Base-by-base conservation (phyloP, 2,329 filamentous ascomycete genomes). In the Helotiales sp. region DNA sequence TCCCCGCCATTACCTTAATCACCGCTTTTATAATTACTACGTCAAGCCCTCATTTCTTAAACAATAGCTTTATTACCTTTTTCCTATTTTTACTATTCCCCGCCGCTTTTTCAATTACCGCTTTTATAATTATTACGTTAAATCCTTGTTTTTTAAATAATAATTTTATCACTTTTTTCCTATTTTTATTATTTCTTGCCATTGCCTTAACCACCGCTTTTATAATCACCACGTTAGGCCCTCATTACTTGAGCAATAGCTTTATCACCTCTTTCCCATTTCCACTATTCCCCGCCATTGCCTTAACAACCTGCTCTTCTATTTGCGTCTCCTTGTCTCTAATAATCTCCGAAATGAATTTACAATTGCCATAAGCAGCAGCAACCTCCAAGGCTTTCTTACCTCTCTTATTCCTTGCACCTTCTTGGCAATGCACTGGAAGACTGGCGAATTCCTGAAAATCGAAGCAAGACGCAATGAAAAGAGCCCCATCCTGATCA, bases 1-100 rank as follows among this genome's bases (percentile, higher is more conserved):
- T 62, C 22, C 60, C 60, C 20, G 60, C 60, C 37, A 50, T 28
- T 37, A 30, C 61, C 22, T 64, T 59, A 1, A 64, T 15, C 17
- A 50, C 6, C 47, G 3, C 47, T 50, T 50, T n/a, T 7, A n/a
- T 50, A 50, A 50, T 50, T 26, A 50, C 47, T 22, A 50, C 24
- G 3, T 22, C 24, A 2, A 8, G 10, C 24, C 13, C 17, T 50
- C 24, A n/a, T 15, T 7, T 40, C 34, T 40, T 13, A 22, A 50
- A n/a, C 24, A 50, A 50, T 22, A 50, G n/a, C 47, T 5, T 22
- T n/a, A 50, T 50, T 15, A 50, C 17, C 17, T 50, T n/a, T 22
- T 15, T 4, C 2, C 17, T 17, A 22, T 7, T 7, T 7, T 17
- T 2, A 22, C 47, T n/a, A n/a, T n/a, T n/a, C n/a, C n/a, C 5